Evolutionary conservation across 1,284 basidiomycete species (phyloP), one percentile per base, ranked within the genome.

Genomic region (Pyrrhoderma noxium): DNA sequence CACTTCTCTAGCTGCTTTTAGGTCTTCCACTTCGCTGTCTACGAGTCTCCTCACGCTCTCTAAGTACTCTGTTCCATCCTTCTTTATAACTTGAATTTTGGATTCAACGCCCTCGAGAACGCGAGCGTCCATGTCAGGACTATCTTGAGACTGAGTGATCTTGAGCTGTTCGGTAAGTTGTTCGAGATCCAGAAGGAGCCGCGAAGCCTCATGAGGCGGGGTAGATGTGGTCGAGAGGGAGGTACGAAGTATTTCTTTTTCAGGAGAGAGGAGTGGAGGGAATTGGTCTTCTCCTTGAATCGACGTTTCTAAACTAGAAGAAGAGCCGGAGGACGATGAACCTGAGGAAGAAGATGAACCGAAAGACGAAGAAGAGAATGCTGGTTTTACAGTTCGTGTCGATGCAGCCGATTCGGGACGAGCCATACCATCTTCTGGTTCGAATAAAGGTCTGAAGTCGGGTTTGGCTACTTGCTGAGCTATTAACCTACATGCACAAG

Each of bases 391-490:
- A 7, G 81, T 82, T 41, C 71, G 71, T 52, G 69, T 70, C 3
- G 80, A 83, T 19, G 78, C 66, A 19, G 76, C 72, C 3, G 80
- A 82, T 23, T 64, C 65, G 16, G 77, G 70, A 11, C 80, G 74
- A 22, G 67, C 57, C 14, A 62, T 62, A 42, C 75, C 74, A 8
- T 68, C 64, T 14, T 76, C 73, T 22, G 67, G 60, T 40, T 75
- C 77, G 61, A 87, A 86, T 0, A 74, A 77, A 16, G 60, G 59
- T 25, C 76, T 74, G 53, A 82, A 82, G 56, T 82, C 76, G 3
- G 79, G 75, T 61, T 76, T 78, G 19, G 76, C 77, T 9, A 87
- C 77, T 51, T 87, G 80, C 38, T 78, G 59, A 13, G 85, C 74
- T n/a, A 82, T 85, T 38, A 85, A 65, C 35, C 85, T 86, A 49